phyloP scores from a whole-genome alignment of 2,329 filamentous ascomycete genomes.

The Colletotrichum sp. region DNA sequence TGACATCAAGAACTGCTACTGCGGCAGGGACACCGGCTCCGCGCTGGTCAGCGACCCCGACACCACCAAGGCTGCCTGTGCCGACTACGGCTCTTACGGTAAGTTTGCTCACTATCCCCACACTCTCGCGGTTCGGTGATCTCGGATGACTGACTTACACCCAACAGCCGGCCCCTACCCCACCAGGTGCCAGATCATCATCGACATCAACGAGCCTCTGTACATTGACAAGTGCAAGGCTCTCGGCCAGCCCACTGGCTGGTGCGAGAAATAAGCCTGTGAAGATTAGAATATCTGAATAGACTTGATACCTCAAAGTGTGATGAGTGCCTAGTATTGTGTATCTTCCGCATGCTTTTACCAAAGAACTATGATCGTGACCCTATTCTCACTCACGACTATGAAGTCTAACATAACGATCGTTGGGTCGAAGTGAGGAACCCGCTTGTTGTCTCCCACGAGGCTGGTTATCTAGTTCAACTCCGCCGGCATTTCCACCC shows the following conservation, averaged over 20 bases:
- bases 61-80: background rate
- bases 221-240: background rate
- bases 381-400: background rate
- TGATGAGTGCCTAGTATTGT: background rate
- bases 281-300: background rate
- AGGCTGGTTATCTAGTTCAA: background rate
- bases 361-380: accelerated
- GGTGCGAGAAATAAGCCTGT: background rate
- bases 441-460: background rate
- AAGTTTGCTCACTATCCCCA: background rate
- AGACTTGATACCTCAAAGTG: background rate
- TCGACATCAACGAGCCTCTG: background rate
- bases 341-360: background rate
- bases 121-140: background rate
- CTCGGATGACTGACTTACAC: accelerated
- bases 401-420: background rate
- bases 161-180: background rate
- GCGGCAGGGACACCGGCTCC: background rate
- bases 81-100: background rate
- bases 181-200: background rate
- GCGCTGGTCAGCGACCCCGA: background rate
- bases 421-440: background rate
- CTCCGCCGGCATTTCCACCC: accelerated
- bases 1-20: background rate
- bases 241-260: background rate